Conservation (phyloP, 768 basidiomycete genomes). For the Lactifluus hygrophoroides region DNA sequence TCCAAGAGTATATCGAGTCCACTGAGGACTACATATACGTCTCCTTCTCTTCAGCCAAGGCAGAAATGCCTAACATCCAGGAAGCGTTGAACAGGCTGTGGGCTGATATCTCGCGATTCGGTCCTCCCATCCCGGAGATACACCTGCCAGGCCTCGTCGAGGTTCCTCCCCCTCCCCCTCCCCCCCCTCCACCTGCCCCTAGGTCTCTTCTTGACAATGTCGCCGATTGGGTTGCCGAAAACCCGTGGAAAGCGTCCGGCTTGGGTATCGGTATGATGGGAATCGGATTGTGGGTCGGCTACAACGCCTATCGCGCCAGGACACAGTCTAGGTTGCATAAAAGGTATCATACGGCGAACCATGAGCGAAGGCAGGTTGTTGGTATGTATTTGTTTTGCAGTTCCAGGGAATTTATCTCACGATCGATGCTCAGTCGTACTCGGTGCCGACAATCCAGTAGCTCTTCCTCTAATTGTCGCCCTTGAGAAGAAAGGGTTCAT, state of each 20-base stretch:
- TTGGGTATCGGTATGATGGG: constrained; percentile 52
- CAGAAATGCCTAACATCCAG: constrained; percentile 54
- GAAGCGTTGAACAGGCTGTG: constrained; percentile 63
- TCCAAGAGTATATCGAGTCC: constrained; percentile 38
- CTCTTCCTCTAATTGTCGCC: constrained; percentile 60
- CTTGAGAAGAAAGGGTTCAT: constrained; percentile 76
- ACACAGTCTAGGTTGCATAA: constrained; percentile 22
- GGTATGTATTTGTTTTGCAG: constrained; percentile 27
- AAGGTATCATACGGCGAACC: constrained; percentile 21
- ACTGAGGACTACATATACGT: constrained; percentile 61
- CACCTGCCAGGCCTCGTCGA: constrained; percentile 62
- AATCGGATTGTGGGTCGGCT: constrained; percentile 52
- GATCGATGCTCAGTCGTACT: constrained; percentile 49
- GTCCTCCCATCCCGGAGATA: constrained; percentile 43
- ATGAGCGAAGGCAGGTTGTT: constrained; percentile 39
- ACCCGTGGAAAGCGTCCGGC: constrained; percentile 55
- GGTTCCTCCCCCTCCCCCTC: constrained; percentile 58
- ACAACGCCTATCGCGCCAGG: constrained; percentile 28
- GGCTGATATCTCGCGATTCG: constrained; percentile 74
- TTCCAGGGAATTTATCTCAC: constrained; percentile 8
- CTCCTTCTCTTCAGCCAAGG: constrained; percentile 46
- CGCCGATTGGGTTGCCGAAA: constrained; percentile 42
- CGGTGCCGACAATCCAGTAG: constrained; percentile 70
- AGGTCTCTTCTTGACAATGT: constrained; percentile 39
- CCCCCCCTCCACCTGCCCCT: constrained; percentile 31